A percentile compares a stretch with the other conserved stretches of the same genome.
Conservation (phyloP, 2,329 filamentous ascomycete species). For the Colletotrichum sojae region DNA sequence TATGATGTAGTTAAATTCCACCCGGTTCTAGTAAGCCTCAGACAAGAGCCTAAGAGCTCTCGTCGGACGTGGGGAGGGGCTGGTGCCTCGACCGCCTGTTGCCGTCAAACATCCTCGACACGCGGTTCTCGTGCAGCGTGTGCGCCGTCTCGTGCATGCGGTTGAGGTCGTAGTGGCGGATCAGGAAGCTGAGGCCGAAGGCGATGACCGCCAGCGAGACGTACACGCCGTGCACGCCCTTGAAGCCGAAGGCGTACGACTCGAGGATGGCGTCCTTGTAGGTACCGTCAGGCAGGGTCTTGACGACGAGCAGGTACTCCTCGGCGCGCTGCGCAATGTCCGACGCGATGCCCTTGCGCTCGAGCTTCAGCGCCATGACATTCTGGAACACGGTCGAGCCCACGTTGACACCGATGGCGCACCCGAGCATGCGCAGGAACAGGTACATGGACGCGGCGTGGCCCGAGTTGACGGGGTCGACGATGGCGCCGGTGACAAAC, state of each 20-base stretch:
- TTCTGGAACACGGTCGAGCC: constrained; percentile 44
- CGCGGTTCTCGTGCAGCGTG: constrained; percentile 32
- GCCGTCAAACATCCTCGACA: constrained; percentile 29
- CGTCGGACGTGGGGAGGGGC: constrained; percentile 29
- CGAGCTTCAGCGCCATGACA: constrained; percentile 42
- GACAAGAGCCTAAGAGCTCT: constrained; percentile 3
- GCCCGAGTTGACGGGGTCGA: constrained; percentile 37
- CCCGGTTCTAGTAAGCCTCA: constrained; percentile 3
- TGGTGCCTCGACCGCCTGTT: constrained; percentile 1
- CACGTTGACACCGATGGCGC: constrained; percentile 42
- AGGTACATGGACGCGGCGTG: constrained; percentile 42
- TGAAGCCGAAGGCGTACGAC: constrained; percentile 39
- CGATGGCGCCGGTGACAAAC: constrained; percentile 44
- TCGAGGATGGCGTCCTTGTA: constrained; percentile 36
- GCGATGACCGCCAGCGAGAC: constrained; percentile 33
- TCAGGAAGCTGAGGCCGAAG: constrained; percentile 36
- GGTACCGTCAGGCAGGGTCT: constrained; percentile 33
- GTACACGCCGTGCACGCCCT: constrained; percentile 39
- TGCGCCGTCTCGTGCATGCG: constrained; percentile 37
- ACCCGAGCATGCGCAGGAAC: constrained; percentile 42
- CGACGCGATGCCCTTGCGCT: constrained; percentile 30
- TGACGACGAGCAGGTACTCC: constrained; percentile 35
- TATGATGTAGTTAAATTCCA: background rate
- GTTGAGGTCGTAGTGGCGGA: constrained; percentile 39
- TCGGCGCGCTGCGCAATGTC: constrained; percentile 38